phyloP scores from a whole-genome alignment of 257 asterid species.

The Primulina eburnea region DNA sequence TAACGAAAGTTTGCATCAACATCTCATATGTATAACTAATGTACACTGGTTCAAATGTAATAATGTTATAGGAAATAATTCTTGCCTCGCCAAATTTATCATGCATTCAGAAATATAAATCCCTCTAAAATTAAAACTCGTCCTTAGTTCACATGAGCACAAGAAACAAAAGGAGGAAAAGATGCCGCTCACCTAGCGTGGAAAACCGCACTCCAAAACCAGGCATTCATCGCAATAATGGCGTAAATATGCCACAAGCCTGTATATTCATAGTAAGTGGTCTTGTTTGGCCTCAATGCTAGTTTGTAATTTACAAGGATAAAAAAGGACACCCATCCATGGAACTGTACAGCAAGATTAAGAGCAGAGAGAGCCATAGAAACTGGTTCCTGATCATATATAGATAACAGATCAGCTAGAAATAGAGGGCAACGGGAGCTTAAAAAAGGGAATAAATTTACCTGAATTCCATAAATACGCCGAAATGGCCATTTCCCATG shows the following conservation, averaged over 20 bases:
- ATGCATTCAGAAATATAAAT: too few species aligned
- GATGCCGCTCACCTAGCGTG: conserved; percentile 63
- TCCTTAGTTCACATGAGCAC: neutral
- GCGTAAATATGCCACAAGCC: conserved; percentile 86
- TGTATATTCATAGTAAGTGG: conserved; percentile 70
- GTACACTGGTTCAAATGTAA: neutral
- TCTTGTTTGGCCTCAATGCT: conserved; percentile 59
- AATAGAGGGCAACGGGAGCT: conserved; percentile 11
- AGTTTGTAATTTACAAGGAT: conserved; percentile 77
- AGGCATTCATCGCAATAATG: conserved; percentile 64
- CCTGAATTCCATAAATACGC: conserved; percentile 84
- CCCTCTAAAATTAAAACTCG: neutral
- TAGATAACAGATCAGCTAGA: conserved; percentile 6
- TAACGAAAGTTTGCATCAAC: too few species aligned
- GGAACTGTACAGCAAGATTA: conserved; percentile 85
- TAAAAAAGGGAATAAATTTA: conserved; percentile 21
- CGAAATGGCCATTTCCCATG: conserved; percentile 86
- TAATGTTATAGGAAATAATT: neutral
- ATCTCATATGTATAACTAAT: neutral
- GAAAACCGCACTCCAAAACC: conserved; percentile 86
- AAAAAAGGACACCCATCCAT: conserved; percentile 90
- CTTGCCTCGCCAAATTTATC: neutral
- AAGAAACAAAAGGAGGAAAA: neutral
- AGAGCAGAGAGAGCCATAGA: conserved; percentile 82
- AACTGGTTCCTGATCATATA: conserved; percentile 72